A percentile compares a stretch with the other conserved stretches of the same genome.
Evolutionary conservation across 2,329 filamentous ascomycete genomes (phyloP).

Genomic region (Diplocarpon rosae): DNA sequence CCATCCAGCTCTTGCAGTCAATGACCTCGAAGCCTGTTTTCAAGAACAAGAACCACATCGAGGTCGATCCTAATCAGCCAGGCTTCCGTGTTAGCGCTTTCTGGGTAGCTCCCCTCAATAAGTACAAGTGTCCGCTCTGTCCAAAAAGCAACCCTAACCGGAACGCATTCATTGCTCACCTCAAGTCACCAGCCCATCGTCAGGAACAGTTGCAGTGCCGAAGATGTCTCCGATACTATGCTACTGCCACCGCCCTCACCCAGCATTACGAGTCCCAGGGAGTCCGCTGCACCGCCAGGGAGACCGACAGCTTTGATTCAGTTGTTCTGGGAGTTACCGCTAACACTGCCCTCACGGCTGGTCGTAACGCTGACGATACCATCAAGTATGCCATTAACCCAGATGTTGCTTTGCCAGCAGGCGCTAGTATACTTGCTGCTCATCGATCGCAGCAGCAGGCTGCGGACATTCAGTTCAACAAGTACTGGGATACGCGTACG

Average conservation of each 20-base stretch:
- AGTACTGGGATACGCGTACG: conserved; percentile 6
- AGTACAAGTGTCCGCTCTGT: conserved; percentile 25
- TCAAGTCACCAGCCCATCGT: conserved; percentile 34
- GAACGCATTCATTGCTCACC: conserved; percentile 28
- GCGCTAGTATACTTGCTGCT: neutral
- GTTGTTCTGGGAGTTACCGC: conserved; percentile 32
- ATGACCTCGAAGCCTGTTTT: neutral
- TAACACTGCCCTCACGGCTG: conserved; percentile 24
- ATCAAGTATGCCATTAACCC: conserved; percentile 25
- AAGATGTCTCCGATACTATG: conserved; percentile 34
- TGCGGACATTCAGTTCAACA: neutral
- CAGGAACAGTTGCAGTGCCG: conserved; percentile 33
- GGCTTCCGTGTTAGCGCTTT: conserved; percentile 14
- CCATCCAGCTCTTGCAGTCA: neutral
- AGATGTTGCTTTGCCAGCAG: neutral
- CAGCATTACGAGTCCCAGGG: conserved; percentile 38
- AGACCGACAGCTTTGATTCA: conserved; percentile 30
- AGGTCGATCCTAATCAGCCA: conserved; percentile 15
- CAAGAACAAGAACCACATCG: neutral
- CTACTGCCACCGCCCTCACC: conserved; percentile 33
- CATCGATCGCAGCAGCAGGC: neutral
- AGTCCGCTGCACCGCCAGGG: conserved; percentile 33
- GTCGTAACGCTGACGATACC: conserved; percentile 28
- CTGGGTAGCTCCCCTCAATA: conserved; percentile 12
- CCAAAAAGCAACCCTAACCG: conserved; percentile 9